phyloP scores from a whole-genome alignment of 805 yeast species.

The Saturnispora gosingensis region DNA sequence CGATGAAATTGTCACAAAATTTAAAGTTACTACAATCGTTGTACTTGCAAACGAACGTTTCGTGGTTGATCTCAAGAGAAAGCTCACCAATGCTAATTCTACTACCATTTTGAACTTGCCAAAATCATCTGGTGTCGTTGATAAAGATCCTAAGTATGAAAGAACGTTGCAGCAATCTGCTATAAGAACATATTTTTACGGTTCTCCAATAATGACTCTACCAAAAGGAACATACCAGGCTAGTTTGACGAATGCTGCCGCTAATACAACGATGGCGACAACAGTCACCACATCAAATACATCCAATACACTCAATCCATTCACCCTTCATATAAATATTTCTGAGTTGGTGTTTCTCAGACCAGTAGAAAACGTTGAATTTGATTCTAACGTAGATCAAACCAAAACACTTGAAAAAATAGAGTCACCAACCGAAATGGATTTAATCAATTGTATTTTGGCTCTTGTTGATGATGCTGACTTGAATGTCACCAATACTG shows the following conservation, averaged over 20 bases:
- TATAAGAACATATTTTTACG: constrained; percentile 86
- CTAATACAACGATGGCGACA: not conserved
- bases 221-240: constrained; percentile 12
- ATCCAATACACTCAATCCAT: constrained; percentile 59
- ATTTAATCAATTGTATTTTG: constrained; percentile 66
- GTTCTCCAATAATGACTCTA: constrained; percentile 25
- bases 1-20: constrained; percentile 48
- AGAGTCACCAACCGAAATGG: constrained; percentile 26
- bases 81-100: constrained; percentile 21
- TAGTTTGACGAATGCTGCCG: constrained; percentile 30
- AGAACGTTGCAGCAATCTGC: constrained; percentile 67
- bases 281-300: not conserved
- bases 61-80: constrained; percentile 51
- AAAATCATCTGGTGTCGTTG: constrained; percentile 69
- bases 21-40: constrained; percentile 48
- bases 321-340: constrained; percentile 65
- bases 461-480: constrained; percentile 22
- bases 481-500: constrained; percentile 16
- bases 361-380: constrained; percentile 30
- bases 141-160: constrained; percentile 56
- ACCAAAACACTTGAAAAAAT: constrained; percentile 30
- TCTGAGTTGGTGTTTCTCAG: constrained; percentile 53
- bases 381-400: constrained; percentile 7
- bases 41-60: constrained; percentile 73
- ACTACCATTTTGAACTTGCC: constrained; percentile 52